These are phyloP conservation scores for Amylocystis lapponica DNA, from an alignment of 768 basidiomycete species.

Conservation along the genomic window DNA sequence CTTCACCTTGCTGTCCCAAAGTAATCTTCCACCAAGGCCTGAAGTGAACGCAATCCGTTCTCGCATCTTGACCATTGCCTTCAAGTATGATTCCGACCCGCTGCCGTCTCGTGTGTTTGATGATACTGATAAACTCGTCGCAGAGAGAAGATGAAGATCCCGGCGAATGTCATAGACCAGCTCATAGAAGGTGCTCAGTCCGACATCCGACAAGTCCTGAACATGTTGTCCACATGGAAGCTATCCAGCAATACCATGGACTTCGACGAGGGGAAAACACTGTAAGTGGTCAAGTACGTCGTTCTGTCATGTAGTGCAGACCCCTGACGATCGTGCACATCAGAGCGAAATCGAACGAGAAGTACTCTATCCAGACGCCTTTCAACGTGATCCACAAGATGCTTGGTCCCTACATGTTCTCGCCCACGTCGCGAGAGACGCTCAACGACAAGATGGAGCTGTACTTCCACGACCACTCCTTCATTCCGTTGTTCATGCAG, in stretches of 20 bases:
- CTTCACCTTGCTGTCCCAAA: neutral
- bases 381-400: constrained; percentile 90
- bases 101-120: too few species aligned
- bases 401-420: constrained; percentile 88
- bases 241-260: constrained; percentile 75
- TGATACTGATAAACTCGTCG: neutral
- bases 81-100: constrained; percentile 50
- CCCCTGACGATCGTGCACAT: too few species aligned
- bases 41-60: constrained; percentile 73
- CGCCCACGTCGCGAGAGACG: constrained; percentile 70
- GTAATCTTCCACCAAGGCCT: constrained; percentile 46
- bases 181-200: constrained; percentile 86
- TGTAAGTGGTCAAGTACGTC: neutral
- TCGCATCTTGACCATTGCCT: constrained; percentile 79
- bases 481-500: constrained; percentile 94
- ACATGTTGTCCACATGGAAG: constrained; percentile 98
- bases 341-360: constrained; percentile 87
- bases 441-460: constrained; percentile 90
- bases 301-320: neutral
- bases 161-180: constrained; percentile 87
- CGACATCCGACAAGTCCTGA: constrained; percentile 94
- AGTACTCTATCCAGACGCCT: constrained; percentile 84
- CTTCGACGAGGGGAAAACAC: constrained; percentile 85
- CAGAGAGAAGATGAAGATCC: constrained; percentile 92
- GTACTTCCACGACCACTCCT: constrained; percentile 95